Evolutionary conservation across 2,329 filamentous ascomycete genomes (phyloP).

Genomic region (Magnaporthiopsis poae): DNA sequence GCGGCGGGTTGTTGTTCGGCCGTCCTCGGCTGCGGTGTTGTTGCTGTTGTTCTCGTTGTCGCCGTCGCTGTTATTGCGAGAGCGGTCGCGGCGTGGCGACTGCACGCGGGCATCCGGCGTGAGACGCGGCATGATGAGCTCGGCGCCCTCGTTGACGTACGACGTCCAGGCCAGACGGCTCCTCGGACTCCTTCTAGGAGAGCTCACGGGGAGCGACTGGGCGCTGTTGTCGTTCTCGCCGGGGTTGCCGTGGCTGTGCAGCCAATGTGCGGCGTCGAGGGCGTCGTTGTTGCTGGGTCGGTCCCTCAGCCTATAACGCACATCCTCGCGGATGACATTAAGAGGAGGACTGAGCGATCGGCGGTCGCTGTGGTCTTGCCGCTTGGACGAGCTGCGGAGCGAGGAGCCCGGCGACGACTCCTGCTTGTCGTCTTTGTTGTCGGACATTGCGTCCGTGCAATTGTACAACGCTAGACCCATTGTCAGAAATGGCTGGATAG

Average conservation of each 20-base stretch:
- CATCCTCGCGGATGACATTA: not conserved
- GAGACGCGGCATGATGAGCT: too few species aligned
- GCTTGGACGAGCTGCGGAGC: not conserved
- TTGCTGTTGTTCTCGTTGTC: conserved; percentile 8
- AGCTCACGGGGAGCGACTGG: not conserved
- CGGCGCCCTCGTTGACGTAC: conserved; percentile 19
- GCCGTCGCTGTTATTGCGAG: too few species aligned
- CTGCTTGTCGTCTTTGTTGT: not conserved
- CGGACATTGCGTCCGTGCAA: not conserved
- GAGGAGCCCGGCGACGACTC: not conserved
- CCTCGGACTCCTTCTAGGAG: not conserved
- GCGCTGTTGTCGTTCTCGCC: not conserved
- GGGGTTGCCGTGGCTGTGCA: not conserved
- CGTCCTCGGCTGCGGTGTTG: conserved; percentile 20
- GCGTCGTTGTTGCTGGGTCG: conserved; percentile 5
- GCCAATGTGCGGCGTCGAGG: conserved; percentile 2
- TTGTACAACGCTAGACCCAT: conserved; percentile 12
- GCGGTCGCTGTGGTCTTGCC: not conserved
- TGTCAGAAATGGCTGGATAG: not conserved
- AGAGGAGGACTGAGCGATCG: not conserved
- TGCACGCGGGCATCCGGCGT: too few species aligned
- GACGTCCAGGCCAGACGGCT: conserved; percentile 4
- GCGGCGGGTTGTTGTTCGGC: conserved; percentile 18
- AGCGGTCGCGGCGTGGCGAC: too few species aligned
- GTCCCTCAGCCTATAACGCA: not conserved